Base-by-base conservation (phyloP, 495 filamentous ascomycete species). In the Penicillium salamii region DNA sequence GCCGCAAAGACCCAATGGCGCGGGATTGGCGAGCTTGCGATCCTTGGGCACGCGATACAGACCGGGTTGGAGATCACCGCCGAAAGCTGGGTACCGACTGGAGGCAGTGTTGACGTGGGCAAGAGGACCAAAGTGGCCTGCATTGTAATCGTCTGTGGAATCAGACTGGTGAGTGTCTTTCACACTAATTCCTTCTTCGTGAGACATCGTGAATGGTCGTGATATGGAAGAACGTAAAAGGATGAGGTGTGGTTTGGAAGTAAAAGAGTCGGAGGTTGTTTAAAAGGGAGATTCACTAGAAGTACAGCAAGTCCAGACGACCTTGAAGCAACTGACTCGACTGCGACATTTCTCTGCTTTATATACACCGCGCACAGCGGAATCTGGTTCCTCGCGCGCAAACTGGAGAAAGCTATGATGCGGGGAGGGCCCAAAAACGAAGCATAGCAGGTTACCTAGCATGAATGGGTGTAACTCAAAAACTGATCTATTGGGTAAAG, bases 51-150 rank as follows among this genome's bases (percentile, higher is more conserved):
- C 65, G 55, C 72, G 78, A 71, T 87, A 95, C 7, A 88, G 81
- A 77, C 89, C 91, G 5, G 91, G 91, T 65, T 96, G 91, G 70
- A 92, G 86, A 52, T 89, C 87, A 71, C 90, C 90, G 49, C 88
- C 91, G 63, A 93, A 95, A 66, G 91, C 86, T 32, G 87, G 85
- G 34, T 88, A 65, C n/a, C 75, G 69, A 9, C 75, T 80, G 40
- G 80, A 76, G 45, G 75, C 76, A 11, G 82, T 78, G 66, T 83
- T 81, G 54, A 78, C 64, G 59, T 85, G 80, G 12, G 79, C 79
- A 28, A 89, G 78, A 11, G 88, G 86, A 61, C 71, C 63, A 31
- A 64, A 67, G 29, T 64, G 24, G 35, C 26, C 21, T 29, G 14
- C 43, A 19, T 39, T 18, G 20, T 23, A 43, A 15, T 40, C 46